phyloP scores from a whole-genome alignment of 2,329 filamentous ascomycete species.

The Stemphylium beticola region DNA sequence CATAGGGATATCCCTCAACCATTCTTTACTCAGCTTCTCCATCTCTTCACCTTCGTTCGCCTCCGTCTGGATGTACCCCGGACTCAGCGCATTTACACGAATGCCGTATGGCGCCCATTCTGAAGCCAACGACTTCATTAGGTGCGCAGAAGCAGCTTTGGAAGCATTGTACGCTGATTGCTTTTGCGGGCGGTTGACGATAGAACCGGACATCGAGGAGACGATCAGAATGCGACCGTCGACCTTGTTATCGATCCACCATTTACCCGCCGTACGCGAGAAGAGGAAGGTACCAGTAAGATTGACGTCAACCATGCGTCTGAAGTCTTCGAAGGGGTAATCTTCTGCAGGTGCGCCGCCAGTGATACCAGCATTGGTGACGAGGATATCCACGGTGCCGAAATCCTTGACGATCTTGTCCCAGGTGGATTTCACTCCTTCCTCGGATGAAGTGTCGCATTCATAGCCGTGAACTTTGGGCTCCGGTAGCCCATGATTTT shows the following conservation, averaged over 20 bases:
- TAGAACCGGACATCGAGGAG: slow-evolving; percentile 64
- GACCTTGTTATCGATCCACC: slow-evolving; percentile 74
- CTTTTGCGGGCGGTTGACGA: slow-evolving; percentile 68
- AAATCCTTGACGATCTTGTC: slow-evolving; percentile 40
- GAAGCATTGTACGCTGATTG: slow-evolving; percentile 84
- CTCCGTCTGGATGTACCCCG: slow-evolving; percentile 86
- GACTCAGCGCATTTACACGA: slow-evolving; percentile 80
- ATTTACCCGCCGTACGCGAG: slow-evolving; percentile 60
- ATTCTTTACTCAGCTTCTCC: slow-evolving; percentile 29
- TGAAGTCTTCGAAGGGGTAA: slow-evolving; percentile 78
- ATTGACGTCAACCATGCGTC: slow-evolving; percentile 81
- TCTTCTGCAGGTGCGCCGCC: slow-evolving; percentile 68
- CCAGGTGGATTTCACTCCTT: slow-evolving; percentile 46
- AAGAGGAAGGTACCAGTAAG: slow-evolving; percentile 79
- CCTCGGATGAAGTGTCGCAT: slow-evolving; percentile 49
- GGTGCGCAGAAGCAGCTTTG: slow-evolving; percentile 61
- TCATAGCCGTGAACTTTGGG: slow-evolving; percentile 47
- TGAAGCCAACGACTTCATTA: slow-evolving; percentile 78
- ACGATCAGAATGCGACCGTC: slow-evolving; percentile 77
- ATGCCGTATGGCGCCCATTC: slow-evolving; percentile 82
- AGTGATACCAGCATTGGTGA: slow-evolving; percentile 51
- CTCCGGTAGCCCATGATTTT: slow-evolving; percentile 9
- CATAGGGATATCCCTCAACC: slow-evolving; percentile 46
- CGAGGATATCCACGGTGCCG: slow-evolving; percentile 48
- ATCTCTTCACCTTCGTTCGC: slow-evolving; percentile 57